Evolutionary conservation across 2,329 filamentous ascomycete species (phyloP), one percentile per base, ranked within the genome.

Genomic region (Eurotiales sp.): DNA sequence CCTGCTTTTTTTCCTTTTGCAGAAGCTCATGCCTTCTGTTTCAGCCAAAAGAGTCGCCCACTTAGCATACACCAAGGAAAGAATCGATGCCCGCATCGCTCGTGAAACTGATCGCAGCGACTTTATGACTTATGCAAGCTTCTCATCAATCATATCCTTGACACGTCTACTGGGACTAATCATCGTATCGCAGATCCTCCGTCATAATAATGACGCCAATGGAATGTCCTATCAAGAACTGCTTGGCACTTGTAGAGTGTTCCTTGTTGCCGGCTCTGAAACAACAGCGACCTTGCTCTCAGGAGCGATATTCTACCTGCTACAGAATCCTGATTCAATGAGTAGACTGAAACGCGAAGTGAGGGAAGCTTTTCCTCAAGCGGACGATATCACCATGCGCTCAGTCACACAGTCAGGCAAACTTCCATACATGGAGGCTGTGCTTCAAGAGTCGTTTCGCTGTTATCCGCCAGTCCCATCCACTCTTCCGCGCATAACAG

Each of bases 221-320:
- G 50, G 50, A 4, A 46, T 52, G 29, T 43, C 39, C 22, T 52
- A 48, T 32, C 15, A 39, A 21, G 50, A 52, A 44, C 29, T 52
- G 21, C 30, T 48, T 11, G 27, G 44, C 2, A 46, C 45, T 4
- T 42, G 45, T 30, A 39, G 44, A 27, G 27, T 52, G 2, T 42
- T 52, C 12, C 22, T 52, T 0, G 30, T 52, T 4, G 50, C 50
- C 14, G 50, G 50, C 6, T 48, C 44, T 6, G 74, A 78, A 50
- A 78, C 76, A 0, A 77, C 74, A 0, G 74, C 75, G 0, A 75
- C 74, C 0, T 60, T 70, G 3, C 60, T 78, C 2, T 61, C 65
- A 0, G 75, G 74, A 2, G 60, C 65, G 0, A 74, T 72, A 0
- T 77, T 68, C 46, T 63, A 73, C 0, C 61, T 80, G 0, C 59